These are phyloP conservation scores for Entomophthora muscae DNA, from an alignment of 371 early-diverging fungal species.

Conservation along the genomic window DNA sequence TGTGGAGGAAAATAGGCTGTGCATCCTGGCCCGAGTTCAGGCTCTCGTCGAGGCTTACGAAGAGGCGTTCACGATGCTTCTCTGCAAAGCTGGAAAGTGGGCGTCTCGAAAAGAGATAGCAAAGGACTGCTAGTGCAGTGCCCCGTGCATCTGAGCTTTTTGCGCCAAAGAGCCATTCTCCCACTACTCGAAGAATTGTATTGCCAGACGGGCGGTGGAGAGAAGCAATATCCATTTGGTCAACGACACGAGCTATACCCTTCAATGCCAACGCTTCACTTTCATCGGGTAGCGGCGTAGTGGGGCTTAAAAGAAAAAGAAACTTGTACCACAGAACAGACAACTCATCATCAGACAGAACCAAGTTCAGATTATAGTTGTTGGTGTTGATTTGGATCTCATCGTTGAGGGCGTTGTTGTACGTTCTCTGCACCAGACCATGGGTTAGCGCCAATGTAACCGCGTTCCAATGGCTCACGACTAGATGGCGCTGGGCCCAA, in stretches of 20 bases:
- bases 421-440: not conserved
- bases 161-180: conserved; percentile 54
- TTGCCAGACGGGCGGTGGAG: conserved; percentile 40
- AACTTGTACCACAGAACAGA: not conserved
- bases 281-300: not conserved
- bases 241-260: not conserved
- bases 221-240: not conserved
- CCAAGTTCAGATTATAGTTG: not conserved
- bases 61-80: not conserved
- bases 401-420: not conserved
- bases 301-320: not conserved
- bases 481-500: conserved; percentile 27
- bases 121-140: not conserved
- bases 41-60: not conserved
- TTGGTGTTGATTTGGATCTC: not conserved
- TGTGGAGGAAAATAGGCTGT: not conserved
- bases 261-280: not conserved
- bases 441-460: conserved; percentile 14
- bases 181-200: conserved; percentile 60
- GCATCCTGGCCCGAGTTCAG: not conserved
- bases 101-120: not conserved
- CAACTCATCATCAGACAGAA: not conserved
- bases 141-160: not conserved
- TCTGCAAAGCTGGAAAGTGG: not conserved
- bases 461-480: conserved; percentile 27